Evolutionary conservation across 371 early-diverging fungal species (phyloP).

Genomic region (Zychaea mexicana): DNA sequence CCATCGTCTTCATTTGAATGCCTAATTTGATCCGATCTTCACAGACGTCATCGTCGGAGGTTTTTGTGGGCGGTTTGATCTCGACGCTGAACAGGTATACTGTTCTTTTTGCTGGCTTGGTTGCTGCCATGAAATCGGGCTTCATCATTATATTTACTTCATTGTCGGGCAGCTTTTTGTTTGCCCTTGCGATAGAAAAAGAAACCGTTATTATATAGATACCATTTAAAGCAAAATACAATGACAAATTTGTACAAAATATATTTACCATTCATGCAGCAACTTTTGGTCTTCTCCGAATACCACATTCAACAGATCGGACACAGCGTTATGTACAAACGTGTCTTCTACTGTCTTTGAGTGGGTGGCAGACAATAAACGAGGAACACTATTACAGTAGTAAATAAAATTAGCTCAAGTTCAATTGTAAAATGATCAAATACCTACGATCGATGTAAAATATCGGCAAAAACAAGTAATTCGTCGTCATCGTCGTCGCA

Average conservation of each 20-base stretch:
- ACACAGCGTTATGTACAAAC: not conserved
- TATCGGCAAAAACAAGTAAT: not conserved
- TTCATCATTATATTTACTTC: not conserved
- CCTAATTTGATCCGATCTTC: not conserved
- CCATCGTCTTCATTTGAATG: not conserved
- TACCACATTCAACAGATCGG: not conserved
- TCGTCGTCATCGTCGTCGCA: not conserved
- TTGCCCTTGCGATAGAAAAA: not conserved
- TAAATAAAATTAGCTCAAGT: not conserved
- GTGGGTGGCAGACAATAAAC: not conserved
- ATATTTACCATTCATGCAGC: not conserved
- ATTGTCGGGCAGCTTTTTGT: not conserved
- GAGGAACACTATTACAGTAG: not conserved
- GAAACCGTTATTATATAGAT: not conserved
- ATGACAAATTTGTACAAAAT: not conserved
- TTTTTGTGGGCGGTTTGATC: not conserved
- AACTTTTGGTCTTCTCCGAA: not conserved
- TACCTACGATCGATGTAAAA: not conserved
- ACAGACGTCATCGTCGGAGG: not conserved
- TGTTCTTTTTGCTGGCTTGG: not conserved
- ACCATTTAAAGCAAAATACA: not conserved
- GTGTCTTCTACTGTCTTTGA: not conserved
- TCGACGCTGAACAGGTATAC: not conserved
- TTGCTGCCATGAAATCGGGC: not conserved
- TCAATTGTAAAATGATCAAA: not conserved